phyloP scores from a whole-genome alignment of 1,284 basidiomycete species.

The Heliocybe sulcata region DNA sequence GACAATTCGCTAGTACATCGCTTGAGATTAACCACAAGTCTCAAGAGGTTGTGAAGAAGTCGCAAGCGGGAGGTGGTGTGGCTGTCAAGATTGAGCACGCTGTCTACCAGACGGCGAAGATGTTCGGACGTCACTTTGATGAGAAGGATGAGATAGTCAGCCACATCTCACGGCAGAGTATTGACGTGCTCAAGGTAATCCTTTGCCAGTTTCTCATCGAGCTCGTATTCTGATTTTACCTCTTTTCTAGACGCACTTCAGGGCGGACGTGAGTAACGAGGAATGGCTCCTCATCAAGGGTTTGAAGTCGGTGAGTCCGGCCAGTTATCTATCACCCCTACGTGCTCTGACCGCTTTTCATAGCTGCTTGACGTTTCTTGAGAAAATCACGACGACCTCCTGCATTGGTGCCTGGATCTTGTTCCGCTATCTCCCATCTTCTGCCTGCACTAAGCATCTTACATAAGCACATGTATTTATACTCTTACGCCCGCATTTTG shows the following conservation, averaged over 20 bases:
- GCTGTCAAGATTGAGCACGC: slow-evolving; percentile 99
- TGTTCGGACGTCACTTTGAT: slow-evolving; percentile 93
- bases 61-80: slow-evolving; percentile 91
- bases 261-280: slow-evolving; percentile 83
- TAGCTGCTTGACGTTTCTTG: slow-evolving; percentile 43
- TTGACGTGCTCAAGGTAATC: slow-evolving; percentile 87
- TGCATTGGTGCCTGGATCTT: neutral
- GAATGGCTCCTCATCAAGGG: slow-evolving; percentile 95
- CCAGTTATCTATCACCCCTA: slow-evolving; percentile 5
- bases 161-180: slow-evolving; percentile 86
- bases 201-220: neutral
- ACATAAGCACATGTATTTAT: slow-evolving; percentile 21
- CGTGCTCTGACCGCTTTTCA: slow-evolving; percentile 2
- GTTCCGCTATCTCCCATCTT: slow-evolving; percentile 1
- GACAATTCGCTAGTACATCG: too few species aligned
- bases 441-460: slow-evolving; percentile 7
- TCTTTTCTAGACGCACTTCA: slow-evolving; percentile 68
- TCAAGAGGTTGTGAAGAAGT: slow-evolving; percentile 80
- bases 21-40: too few species aligned
- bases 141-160: slow-evolving; percentile 94
- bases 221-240: slow-evolving; percentile 8
- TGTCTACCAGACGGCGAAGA: slow-evolving; percentile 91
- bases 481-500: slow-evolving; percentile 8
- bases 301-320: slow-evolving; percentile 70
- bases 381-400: slow-evolving; percentile 9